Evolutionary conservation across 768 basidiomycete species (phyloP), one percentile per base, ranked within the genome.

Genomic region (Suillus discolor): DNA sequence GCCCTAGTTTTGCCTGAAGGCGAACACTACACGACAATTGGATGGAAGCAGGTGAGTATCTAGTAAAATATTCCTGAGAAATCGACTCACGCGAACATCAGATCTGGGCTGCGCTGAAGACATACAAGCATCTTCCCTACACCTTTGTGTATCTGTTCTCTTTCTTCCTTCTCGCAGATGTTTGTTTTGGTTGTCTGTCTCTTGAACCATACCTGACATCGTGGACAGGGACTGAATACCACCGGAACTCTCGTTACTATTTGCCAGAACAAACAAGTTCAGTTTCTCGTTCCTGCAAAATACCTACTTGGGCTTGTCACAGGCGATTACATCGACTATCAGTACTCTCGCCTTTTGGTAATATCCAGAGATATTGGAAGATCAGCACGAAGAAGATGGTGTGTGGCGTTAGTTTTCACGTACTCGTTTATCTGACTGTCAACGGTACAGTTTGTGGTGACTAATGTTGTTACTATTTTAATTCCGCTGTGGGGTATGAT

Each of bases 401-500:
- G 57, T 41, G 79, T 67, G 18, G 6, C 6, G 34, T 39, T 8
- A 20, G 6, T 15, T 59, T 9, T 16, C 34, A 11, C 3, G 31
- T 31, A 23, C 3, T 7, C 18, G n/a, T 55, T 41, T n/a, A 41
- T 12, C 51, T 53, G 57, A 28, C 42, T 66, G 36, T 65, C n/a
- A 28, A 7, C 23, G 6, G 1, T 44, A 1, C 51, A 93, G 90
- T 93, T 94, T 70, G 78, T 88, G 16, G 84, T 91, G 0, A 93
- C 91, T 4, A 93, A 92, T 68, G 83, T 92, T 0, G 85, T 89
- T 6, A 90, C 91, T 4, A 84, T 93, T 31, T 51, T 93, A 51
- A 92, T 94, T 61, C 92, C 93, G 1, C 79, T 93, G 7, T 94
- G 93, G 93, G 91, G 92, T 16, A 90, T 92, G 90, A 81, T 93